Base-by-base conservation (phyloP, 805 yeast genomes). In the Zygoascus bituminiphila region DNA sequence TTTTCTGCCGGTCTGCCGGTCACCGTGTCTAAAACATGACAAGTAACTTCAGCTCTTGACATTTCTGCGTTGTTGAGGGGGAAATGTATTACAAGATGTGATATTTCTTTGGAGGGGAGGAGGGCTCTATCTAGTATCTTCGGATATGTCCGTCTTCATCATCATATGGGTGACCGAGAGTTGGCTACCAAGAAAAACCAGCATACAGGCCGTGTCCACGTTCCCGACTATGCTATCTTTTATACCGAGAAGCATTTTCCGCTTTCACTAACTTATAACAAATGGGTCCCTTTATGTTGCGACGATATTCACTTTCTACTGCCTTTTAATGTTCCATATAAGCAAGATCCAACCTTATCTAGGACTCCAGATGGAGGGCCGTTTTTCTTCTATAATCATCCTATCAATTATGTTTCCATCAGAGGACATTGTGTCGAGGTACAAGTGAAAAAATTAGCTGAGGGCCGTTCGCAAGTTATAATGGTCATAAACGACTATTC, bases 1-100 rank as follows among this genome's bases (percentile, higher is more conserved):
- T 72, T 74, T 0, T 67, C 62, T 1, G 96, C 96, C 0, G 98
- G 98, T 51, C 71, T 74, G 0, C 98, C 98, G 6, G 72, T 66
- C 8, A 84, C 81, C 5, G 96, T 88, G 60, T 89, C 96, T 20
- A 89, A 71, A 8, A 89, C 77, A 63, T 89, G 98, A 68, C 97
- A 89, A 2, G 96, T 88, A 36, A 88, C 77, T 40, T 91, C 91
- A 55, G 67, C 67, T 44, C 65, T 45, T 8, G 64, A 54, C 64
- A 63, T 59, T 23, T 33, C 22, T n/a, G 35, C 4, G 10, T 23
- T 29, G n/a, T 21, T 4, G 33, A 12, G 33, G 4, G n/a, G n/a
- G n/a, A n/a, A n/a, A n/a, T n/a, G n/a, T n/a, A n/a, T n/a, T n/a
- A n/a, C n/a, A n/a, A 20, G 17, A n/a, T n/a, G 17, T 35, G 39